Base-by-base conservation (phyloP, 345 rosid species). In the Hypericum androsaemum region DNA sequence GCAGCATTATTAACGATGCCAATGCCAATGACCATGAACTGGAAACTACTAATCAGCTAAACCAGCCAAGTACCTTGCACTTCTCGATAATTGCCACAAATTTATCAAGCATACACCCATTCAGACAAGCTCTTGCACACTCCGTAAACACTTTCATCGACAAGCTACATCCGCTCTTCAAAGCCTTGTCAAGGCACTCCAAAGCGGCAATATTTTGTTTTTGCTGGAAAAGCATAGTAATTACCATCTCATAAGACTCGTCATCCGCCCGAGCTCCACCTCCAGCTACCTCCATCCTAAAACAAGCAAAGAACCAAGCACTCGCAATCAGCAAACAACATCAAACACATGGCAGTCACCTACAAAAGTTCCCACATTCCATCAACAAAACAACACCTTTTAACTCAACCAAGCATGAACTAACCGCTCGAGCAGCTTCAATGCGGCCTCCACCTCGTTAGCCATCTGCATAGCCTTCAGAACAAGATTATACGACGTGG, bases 281-380 rank as follows among this genome's bases (percentile, higher is more conserved):
- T 57, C 86, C 85, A 14, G 75, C 49, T 59, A 71, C 64, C 71
- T 85, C 82, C 98, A 92, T 88, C 94, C 96, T 90, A 83, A 67
- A 51, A 54, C 16, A 62, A 53, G 7, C 42, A 62, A 65, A 28
- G 44, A 22, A 22, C 32, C 32, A 22, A 22, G 4, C 32, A 22
- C 32, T 22, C 32, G 4, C 32, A 22, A 22, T 52, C 61, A 54
- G 41, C 53, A 6, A 37, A 2, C 39, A 41, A 51, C 40, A 22
- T 37, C 6, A 53, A 14, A 12, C 9, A 39, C 10, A 2, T 7
- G 17, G 11, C 9, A 15, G 10, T 6, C 13, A 16, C 36, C 12
- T 16, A 52, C 57, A 39, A 45, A 56, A 53, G 52, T 77, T 64
- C 50, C 50, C 15, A 6, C 22, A 9, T 46, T 44, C 9, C 50